A percentile compares a stretch with the other conserved stretches of the same genome.
These are phyloP conservation scores for Triticum monococcum DNA, from an alignment of 176 grass and related monocot genomes.

Conservation along the genomic window DNA sequence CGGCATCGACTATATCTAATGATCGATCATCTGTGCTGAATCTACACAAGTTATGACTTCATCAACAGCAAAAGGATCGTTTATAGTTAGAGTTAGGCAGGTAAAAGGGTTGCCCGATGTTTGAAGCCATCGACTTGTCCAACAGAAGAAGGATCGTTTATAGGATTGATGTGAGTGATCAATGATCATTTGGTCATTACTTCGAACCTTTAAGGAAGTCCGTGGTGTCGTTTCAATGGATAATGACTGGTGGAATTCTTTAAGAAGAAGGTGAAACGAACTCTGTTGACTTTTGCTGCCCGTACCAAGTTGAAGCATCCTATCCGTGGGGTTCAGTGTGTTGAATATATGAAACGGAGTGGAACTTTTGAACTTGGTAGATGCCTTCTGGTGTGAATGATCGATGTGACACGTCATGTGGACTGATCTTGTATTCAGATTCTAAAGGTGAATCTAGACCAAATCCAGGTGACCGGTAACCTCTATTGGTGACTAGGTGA, in stretches of 20 bases:
- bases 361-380: background rate
- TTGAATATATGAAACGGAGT: background rate
- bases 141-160: background rate
- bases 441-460: background rate
- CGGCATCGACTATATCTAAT: constrained; percentile 21
- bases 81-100: constrained; percentile 31
- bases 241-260: background rate
- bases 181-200: constrained; percentile 34
- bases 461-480: background rate
- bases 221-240: constrained; percentile 8
- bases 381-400: background rate
- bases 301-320: background rate
- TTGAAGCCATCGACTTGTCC: constrained; percentile 45
- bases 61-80: background rate
- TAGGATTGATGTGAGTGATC: background rate
- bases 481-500: too few species aligned
- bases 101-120: constrained; percentile 38
- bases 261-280: constrained; percentile 40
- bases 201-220: background rate
- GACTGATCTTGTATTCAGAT: background rate
- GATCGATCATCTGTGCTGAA: background rate
- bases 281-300: constrained; percentile 31
- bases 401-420: background rate
- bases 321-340: background rate
- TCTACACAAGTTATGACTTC: constrained; percentile 13